Base-by-base conservation (phyloP, 2,329 filamentous ascomycete genomes). In the Aspergillus sp. region DNA sequence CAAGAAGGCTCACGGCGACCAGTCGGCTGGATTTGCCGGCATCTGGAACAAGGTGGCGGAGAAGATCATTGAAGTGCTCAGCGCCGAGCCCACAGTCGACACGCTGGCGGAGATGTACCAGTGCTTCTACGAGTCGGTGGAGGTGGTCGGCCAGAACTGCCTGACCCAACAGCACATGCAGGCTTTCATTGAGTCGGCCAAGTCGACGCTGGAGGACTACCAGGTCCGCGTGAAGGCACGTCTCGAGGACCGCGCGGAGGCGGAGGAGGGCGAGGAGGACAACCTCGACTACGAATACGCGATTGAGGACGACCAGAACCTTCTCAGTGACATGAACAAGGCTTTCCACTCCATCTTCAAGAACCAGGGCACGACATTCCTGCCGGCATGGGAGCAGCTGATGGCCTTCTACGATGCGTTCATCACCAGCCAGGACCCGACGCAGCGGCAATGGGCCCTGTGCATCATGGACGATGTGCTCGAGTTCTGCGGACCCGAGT, bases 321-420 rank as follows among this genome's bases (percentile, higher is more conserved):
- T 99, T 17, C 85, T 99, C 47, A 97, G 93, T 1, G 95, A 99
- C 73, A 99, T 99, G 95, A 99, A 99, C 86, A 99, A 99, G 83
- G 94, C 95, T 0, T 99, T 96, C 85, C 95, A 99, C 79, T 94
- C 92, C 62, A 92, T 99, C 67, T 99, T 99, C 85, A 98, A 98
- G 83, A 93, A 97, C 80, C 92, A 97, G 74, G 91, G 91, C 23
- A 84, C 87, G 9, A 81, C 85, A 10, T 99, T 99, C 83, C 84
- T 99, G 57, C 89, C 88, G 5, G 83, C 91, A 45, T 99, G 94
- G 93, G 91, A 97, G 74, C 86, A 87, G 56, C 84, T 99, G 23
- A 87, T 97, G 76, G 81, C 85, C 10, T 96, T 92, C 58, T 98
- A 98, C 76, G 88, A 93, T 69, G 84, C 84, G 32, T 98, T 98